Conservation (phyloP, 768 basidiomycete species). For the Boletales sp. region DNA sequence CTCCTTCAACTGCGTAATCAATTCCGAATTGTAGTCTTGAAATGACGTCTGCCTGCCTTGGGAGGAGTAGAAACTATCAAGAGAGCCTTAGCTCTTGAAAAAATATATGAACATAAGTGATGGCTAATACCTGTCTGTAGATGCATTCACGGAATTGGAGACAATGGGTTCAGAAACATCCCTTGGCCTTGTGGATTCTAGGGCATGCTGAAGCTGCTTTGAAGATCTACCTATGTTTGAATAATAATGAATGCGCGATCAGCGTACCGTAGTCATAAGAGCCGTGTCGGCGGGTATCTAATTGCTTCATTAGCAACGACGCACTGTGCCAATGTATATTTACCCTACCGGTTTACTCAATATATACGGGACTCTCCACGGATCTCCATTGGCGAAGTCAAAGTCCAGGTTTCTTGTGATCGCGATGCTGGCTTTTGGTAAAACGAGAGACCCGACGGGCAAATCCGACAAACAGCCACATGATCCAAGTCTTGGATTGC, state of each 20-base stretch:
- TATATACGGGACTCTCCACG: conserved; percentile 48
- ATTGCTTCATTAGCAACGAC: conserved; percentile 1
- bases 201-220: conserved; percentile 43
- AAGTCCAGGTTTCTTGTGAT: conserved; percentile 75
- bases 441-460: conserved; percentile 72
- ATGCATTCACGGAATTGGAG: conserved; percentile 58
- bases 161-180: conserved; percentile 37
- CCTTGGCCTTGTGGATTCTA: conserved; percentile 43
- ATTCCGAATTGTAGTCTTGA: conserved; percentile 63
- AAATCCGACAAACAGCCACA: conserved; percentile 69
- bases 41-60: conserved; percentile 83
- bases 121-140: conserved; percentile 63
- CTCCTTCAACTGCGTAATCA: conserved; percentile 54
- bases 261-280: conserved; percentile 49
- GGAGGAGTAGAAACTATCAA: conserved; percentile 74
- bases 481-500: conserved; percentile 61
- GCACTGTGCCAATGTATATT: neutral
- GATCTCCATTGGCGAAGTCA: conserved; percentile 53
- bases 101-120: neutral
- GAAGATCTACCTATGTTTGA: conserved; percentile 4
- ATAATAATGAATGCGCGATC: neutral
- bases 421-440: conserved; percentile 65
- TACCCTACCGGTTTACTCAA: conserved; percentile 60
- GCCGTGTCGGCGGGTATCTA: conserved; percentile 59
- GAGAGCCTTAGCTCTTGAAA: conserved; percentile 5